phyloP scores from a whole-genome alignment of 202 grass and related monocot genomes.

The Panicum virgatum region DNA sequence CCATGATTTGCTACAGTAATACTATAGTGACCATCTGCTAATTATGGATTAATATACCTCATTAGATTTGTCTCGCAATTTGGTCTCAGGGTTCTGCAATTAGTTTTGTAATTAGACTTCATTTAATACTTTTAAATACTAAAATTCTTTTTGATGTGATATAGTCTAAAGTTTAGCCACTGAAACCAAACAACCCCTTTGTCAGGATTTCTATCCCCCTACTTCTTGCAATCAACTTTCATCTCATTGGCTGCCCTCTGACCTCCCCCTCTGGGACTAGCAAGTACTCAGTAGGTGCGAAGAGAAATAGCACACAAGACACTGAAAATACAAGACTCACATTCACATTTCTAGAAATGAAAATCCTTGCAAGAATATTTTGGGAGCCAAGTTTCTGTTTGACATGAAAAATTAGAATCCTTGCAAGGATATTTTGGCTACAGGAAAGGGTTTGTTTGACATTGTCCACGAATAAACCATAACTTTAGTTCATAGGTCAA shows the following conservation, averaged over 20 bases:
- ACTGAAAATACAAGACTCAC: background rate
- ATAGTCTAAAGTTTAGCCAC: too few relatives aligned
- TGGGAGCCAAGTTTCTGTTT: background rate
- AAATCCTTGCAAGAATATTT: background rate
- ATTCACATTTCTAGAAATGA: background rate
- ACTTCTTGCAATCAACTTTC: conserved; percentile 64
- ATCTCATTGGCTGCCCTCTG: conserved; percentile 57
- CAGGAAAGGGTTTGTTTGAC: background rate
- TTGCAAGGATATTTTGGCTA: background rate
- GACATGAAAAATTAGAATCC: background rate
- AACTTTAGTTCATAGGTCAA: conserved; percentile 26
- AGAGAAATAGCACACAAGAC: background rate
- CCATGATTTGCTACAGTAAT: too few relatives aligned
- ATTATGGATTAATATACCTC: too few relatives aligned
- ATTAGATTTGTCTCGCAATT: too few relatives aligned
- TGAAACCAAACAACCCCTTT: too few relatives aligned
- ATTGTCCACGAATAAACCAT: conserved; percentile 30
- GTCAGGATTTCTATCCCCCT: conserved; percentile 60
- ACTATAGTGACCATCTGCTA: too few relatives aligned
- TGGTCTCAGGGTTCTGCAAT: too few relatives aligned
- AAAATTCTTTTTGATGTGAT: too few relatives aligned
- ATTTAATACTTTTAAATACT: too few relatives aligned
- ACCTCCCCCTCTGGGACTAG: conserved; percentile 47
- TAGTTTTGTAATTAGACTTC: too few relatives aligned
- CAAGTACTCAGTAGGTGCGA: conserved; percentile 49